Conservation (phyloP, 768 basidiomycete genomes). For the Xerocomellus dryophilus region DNA sequence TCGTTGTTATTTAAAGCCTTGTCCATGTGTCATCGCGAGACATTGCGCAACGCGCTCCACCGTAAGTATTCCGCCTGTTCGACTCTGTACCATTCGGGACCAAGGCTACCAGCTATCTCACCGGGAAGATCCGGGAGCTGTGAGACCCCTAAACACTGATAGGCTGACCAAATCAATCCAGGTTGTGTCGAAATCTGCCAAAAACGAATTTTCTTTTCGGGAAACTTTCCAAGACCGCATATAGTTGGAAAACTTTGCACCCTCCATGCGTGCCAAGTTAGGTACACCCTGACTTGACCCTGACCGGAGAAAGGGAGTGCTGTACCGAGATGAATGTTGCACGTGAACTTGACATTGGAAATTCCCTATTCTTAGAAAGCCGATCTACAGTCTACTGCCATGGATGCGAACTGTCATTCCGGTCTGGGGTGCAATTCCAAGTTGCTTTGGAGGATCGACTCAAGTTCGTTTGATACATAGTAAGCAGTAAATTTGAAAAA, state of each 20-base stretch:
- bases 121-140: neutral
- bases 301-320: neutral
- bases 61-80: neutral
- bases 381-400: slow-evolving; percentile 21
- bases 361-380: slow-evolving; percentile 16
- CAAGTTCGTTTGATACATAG: neutral
- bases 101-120: neutral
- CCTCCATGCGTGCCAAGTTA: neutral
- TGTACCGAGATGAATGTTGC: slow-evolving; percentile 7
- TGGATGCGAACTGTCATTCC: slow-evolving; percentile 9
- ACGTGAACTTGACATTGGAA: slow-evolving; percentile 19
- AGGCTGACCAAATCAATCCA: neutral
- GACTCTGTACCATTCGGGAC: neutral
- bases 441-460: neutral
- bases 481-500: slow-evolving; percentile 1
- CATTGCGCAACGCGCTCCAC: neutral
- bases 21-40: neutral
- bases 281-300: neutral
- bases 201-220: neutral
- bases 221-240: too few species aligned
- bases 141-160: neutral
- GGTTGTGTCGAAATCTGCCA: neutral
- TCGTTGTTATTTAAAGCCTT: neutral
- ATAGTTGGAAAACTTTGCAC: neutral
- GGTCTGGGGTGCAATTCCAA: neutral